Conservation (phyloP, 768 basidiomycete species). For the Zangia roseola region DNA sequence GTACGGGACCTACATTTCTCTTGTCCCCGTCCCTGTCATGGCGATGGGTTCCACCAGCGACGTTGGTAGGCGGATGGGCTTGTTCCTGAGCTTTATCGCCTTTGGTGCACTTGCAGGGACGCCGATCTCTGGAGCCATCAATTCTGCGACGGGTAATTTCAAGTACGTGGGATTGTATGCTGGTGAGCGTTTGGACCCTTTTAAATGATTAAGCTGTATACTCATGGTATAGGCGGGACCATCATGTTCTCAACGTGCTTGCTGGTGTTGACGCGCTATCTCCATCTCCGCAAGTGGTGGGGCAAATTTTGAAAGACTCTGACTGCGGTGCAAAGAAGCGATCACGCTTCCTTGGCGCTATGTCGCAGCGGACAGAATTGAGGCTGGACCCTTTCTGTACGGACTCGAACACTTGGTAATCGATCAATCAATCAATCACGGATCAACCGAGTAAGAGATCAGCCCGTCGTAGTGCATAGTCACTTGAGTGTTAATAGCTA, state of each 20-base stretch:
- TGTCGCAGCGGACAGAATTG: no score
- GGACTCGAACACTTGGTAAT: no score
- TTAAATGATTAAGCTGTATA: background rate
- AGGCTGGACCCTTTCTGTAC: no score
- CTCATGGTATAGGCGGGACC: slow-evolving; percentile 30
- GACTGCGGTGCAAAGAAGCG: no score
- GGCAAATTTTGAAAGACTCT: slow-evolving; percentile 39
- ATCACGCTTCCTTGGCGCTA: no score
- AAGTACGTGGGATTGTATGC: slow-evolving; percentile 40
- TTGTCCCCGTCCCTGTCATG: slow-evolving; percentile 57
- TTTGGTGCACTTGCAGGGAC: slow-evolving; percentile 67
- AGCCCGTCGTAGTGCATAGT: no score
- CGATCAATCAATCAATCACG: no score
- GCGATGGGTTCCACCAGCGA: slow-evolving; percentile 59
- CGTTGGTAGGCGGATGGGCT: slow-evolving; percentile 63
- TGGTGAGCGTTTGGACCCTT: slow-evolving; percentile 15
- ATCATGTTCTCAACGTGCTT: slow-evolving; percentile 43
- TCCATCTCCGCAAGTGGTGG: slow-evolving; percentile 38
- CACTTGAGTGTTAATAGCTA: no score
- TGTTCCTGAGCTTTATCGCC: slow-evolving; percentile 59
- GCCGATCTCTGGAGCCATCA: slow-evolving; percentile 73
- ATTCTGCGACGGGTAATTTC: slow-evolving; percentile 48
- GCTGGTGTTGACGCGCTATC: slow-evolving; percentile 39
- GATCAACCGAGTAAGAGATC: no score
- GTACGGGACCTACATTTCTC: slow-evolving; percentile 60